Conservation (phyloP, 441 rosid species). For the Mallotus japonicus region DNA sequence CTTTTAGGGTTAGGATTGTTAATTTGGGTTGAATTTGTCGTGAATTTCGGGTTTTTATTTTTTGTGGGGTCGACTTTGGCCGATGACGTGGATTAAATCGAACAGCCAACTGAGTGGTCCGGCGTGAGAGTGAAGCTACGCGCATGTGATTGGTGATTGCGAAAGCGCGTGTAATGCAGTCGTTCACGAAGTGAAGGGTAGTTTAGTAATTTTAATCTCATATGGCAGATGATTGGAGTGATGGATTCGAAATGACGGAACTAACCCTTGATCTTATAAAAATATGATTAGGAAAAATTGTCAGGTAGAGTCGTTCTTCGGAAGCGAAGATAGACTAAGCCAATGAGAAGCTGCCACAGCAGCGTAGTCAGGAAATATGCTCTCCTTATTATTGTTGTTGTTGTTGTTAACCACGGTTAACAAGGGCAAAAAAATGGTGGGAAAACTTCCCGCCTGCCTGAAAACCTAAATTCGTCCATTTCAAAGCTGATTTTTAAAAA, state of each 20-base stretch:
- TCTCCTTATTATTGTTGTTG: too few species aligned
- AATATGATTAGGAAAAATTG: background rate
- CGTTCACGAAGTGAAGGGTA: background rate
- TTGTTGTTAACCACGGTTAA: background rate
- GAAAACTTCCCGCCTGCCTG: slow-evolving; percentile 22
- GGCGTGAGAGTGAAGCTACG: slow-evolving; percentile 35
- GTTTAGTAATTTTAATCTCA: background rate
- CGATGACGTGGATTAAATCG: slow-evolving; percentile 38
- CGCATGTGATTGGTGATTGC: slow-evolving; percentile 33
- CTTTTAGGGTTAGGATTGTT: slow-evolving; percentile 28
- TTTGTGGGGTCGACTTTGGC: slow-evolving; percentile 18
- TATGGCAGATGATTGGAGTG: background rate
- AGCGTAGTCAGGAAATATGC: background rate
- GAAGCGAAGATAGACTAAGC: background rate
- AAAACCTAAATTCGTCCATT: background rate
- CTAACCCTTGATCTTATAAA: background rate
- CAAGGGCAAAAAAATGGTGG: slow-evolving; percentile 2
- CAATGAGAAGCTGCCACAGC: background rate
- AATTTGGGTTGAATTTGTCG: slow-evolving; percentile 41
- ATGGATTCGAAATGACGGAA: background rate
- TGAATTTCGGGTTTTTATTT: slow-evolving; percentile 40
- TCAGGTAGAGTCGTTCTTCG: background rate
- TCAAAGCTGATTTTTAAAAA: background rate
- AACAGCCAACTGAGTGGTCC: slow-evolving; percentile 36
- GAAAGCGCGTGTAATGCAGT: background rate